Conservation (phyloP, 2,329 filamentous ascomycete genomes). For the Periconia sp. region DNA sequence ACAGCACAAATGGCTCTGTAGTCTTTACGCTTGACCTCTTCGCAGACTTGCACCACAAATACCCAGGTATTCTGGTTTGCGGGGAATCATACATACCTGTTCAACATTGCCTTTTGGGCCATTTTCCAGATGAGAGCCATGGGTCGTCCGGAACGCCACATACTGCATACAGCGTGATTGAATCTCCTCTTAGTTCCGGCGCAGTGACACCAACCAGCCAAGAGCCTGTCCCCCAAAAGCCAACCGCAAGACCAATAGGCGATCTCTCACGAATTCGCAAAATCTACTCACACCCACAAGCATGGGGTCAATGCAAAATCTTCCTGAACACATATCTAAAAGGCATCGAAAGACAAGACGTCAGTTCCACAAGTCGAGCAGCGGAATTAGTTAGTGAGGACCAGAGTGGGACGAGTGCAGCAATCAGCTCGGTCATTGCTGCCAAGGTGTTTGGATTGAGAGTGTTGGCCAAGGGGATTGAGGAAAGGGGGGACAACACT, state of each 20-base stretch:
- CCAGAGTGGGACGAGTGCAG: constrained; percentile 65
- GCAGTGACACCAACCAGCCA: constrained; percentile 55
- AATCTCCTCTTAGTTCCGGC: constrained; percentile 45
- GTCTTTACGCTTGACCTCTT: constrained; percentile 88
- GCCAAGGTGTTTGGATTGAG: constrained; percentile 68
- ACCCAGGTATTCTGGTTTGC: constrained; percentile 72
- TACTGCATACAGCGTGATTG: constrained; percentile 12
- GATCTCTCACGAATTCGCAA: constrained; percentile 66
- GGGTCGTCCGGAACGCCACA: constrained; percentile 5
- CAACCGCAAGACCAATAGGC: constrained; percentile 52
- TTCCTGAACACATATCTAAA: constrained; percentile 74
- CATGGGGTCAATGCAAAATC: constrained; percentile 83
- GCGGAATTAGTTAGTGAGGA: constrained; percentile 72
- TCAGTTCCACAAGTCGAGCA: constrained; percentile 81
- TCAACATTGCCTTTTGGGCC: constrained; percentile 80
- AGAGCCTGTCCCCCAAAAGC: constrained; percentile 50
- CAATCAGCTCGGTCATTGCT: constrained; percentile 76
- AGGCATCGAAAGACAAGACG: constrained; percentile 77
- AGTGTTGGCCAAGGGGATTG: constrained; percentile 68
- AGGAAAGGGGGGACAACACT: constrained; percentile 75
- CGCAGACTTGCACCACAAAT: constrained; percentile 68
- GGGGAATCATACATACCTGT: constrained; percentile 86
- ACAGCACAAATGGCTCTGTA: constrained; percentile 92
- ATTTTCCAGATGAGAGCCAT: constrained; percentile 4
- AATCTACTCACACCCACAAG: constrained; percentile 92